Base-by-base conservation (phyloP, 805 yeast genomes). In the Ogataea pilisensis region DNA sequence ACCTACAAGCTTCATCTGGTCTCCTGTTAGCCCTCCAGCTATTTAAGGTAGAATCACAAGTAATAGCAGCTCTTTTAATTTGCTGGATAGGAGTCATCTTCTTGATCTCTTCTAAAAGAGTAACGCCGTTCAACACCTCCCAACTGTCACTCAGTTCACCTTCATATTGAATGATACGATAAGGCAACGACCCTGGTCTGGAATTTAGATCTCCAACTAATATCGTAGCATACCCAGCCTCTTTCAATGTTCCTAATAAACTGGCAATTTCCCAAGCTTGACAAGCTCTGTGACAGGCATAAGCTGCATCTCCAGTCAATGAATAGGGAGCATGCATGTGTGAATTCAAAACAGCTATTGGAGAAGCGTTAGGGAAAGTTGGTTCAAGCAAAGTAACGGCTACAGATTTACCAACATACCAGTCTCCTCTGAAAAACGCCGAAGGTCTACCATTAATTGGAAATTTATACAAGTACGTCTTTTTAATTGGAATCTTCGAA, bases 291-390 rank as follows among this genome's bases (percentile, higher is more conserved):
- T 93, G 98, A 51, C 96, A 85, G 3, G 80, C 69, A 57, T 93
- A 93, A 2, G 90, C 84, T 2, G 95, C 95, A 61, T 89, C 96
- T 2, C 98, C 98, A 0, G 68, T 63, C 14, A 65, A 55, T 1
- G 93, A 73, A 57, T 93, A 93, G 0, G 99, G 99, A 1, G 99
- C 99, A 62, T 93, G 99, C 93, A 93, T 83, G 60, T 93, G 99
- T 14, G 95, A 82, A 57, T 90, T 91, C 55, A 93, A 65, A 5
- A 93, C 64, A 2, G 95, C 97, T 31, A 93, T 65, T 5, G 82
- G 83, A 5, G 70, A 58, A 2, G 73, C 66, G 14, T 65, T 67
- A 0, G 70, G 63, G 14, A 57, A 53, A 3, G 75, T 64, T 5
- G 85, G 82, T 41, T 67, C 67, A 31, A 93, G 65, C 4, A 78